Evolutionary conservation across 257 asterid species (phyloP).

Genomic region (Nicotiana benthamiana): DNA sequence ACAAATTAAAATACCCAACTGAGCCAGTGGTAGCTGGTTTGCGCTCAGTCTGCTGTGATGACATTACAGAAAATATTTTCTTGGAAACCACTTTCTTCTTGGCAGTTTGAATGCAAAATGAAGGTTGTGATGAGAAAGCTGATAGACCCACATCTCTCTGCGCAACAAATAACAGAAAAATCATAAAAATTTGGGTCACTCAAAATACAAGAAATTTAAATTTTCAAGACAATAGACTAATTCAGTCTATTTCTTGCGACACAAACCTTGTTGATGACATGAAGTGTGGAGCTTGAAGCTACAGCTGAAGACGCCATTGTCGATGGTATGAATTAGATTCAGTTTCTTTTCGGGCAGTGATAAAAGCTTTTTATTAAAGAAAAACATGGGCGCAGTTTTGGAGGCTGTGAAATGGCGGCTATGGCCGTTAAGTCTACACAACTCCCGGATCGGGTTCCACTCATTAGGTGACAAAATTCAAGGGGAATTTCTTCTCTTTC

Average conservation of each 20-base stretch:
- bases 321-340: neutral
- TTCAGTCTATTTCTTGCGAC: no score
- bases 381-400: neutral
- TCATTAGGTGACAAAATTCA: no score
- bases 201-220: neutral
- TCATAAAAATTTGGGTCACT: neutral
- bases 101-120: conserved; percentile 25
- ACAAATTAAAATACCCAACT: conserved; percentile 18
- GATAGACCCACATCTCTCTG: conserved; percentile 63
- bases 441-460: neutral
- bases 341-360: neutral
- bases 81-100: conserved; percentile 38
- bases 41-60: conserved; percentile 71
- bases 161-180: conserved; percentile 6
- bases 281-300: conserved; percentile 33
- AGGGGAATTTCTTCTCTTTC: no score
- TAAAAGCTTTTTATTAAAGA: neutral
- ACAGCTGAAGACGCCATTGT: conserved; percentile 52
- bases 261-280: conserved; percentile 34
- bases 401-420: neutral
- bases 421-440: neutral
- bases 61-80: conserved; percentile 62
- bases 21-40: conserved; percentile 74
- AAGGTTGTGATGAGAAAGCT: conserved; percentile 30
- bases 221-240: no score